Percentiles rank a stretch among this genome's conserved stretches.
These are phyloP conservation scores for Thermochaetoides dissita DNA, from an alignment of 2,329 filamentous ascomycete genomes.

Conservation along the genomic window DNA sequence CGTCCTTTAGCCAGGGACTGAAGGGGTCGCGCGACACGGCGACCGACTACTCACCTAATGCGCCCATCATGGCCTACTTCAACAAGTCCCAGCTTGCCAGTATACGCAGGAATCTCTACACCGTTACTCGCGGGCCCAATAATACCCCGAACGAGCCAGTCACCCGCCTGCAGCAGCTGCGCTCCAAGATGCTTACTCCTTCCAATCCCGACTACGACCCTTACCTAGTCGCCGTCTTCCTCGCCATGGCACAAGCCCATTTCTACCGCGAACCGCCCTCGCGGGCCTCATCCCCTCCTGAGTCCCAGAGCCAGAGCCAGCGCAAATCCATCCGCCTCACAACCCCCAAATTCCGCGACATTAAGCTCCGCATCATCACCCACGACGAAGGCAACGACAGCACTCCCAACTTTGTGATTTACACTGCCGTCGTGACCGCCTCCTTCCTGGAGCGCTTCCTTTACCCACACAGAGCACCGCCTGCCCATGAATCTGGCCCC, in stretches of 20 bases:
- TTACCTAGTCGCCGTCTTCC: conserved; percentile 36
- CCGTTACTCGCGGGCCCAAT: conserved; percentile 28
- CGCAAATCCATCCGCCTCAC: conserved; percentile 9
- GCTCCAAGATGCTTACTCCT: conserved; percentile 34
- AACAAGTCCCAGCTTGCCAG: conserved; percentile 31
- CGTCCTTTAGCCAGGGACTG: conserved; percentile 9
- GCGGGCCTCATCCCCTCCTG: conserved; percentile 16
- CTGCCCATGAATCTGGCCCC: conserved; percentile 15
- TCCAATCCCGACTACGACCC: conserved; percentile 36
- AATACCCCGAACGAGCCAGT: conserved; percentile 33
- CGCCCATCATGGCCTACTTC: conserved; percentile 32
- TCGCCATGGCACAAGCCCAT: conserved; percentile 43
- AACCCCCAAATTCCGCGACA: conserved; percentile 28
- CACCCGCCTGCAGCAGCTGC: conserved; percentile 30
- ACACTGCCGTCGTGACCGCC: conserved; percentile 34
- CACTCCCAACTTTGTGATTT: conserved; percentile 36
- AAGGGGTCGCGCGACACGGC: conserved; percentile 11
- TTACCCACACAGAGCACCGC: conserved; percentile 28
- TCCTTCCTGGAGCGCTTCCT: conserved; percentile 37
- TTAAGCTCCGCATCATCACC: conserved; percentile 36
- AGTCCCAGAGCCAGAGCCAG: conserved; percentile 7
- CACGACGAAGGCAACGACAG: conserved; percentile 30
- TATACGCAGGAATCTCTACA: conserved; percentile 34
- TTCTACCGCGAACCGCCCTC: conserved; percentile 27
- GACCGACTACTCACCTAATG: not conserved